These are phyloP conservation scores for Scytalidium sp. DNA, from an alignment of 2,329 filamentous ascomycete genomes.

Conservation along the genomic window DNA sequence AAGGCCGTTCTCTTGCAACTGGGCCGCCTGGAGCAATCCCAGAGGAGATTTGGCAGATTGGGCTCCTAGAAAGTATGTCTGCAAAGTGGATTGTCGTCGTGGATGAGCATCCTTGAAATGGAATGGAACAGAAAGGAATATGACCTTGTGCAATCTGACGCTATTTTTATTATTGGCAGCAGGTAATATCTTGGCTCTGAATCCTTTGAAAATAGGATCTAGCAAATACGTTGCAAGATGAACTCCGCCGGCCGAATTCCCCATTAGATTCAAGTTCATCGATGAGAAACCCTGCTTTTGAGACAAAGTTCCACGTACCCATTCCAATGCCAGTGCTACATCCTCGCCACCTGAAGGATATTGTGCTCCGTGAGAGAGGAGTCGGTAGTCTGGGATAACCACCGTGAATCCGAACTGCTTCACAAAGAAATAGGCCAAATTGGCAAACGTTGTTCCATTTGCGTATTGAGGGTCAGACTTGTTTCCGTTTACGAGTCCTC, in stretches of 20 bases:
- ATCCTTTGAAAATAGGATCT: slow-evolving; percentile 16
- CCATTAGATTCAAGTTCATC: slow-evolving; percentile 17
- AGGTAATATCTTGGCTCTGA: too few relatives aligned
- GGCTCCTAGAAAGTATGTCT: slow-evolving; percentile 21
- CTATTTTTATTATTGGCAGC: too few relatives aligned
- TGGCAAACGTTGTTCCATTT: slow-evolving; percentile 26
- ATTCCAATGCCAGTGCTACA: slow-evolving; percentile 16
- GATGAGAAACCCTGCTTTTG: too few relatives aligned
- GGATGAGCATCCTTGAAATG: slow-evolving; percentile 13
- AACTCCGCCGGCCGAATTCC: slow-evolving; percentile 28
- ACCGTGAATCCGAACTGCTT: slow-evolving; percentile 21
- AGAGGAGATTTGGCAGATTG: too few relatives aligned
- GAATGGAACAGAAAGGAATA: slow-evolving; percentile 18
- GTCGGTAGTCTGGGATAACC: slow-evolving; percentile 24
- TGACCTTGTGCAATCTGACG: too few relatives aligned
- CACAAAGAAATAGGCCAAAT: too few relatives aligned
- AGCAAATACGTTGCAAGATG: slow-evolving; percentile 26
- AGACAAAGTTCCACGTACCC: too few relatives aligned
- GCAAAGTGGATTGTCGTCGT: slow-evolving; percentile 10
- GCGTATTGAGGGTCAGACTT: slow-evolving; percentile 21
- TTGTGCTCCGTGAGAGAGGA: too few relatives aligned
- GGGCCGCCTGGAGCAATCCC: too few relatives aligned
- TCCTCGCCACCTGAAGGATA: too few relatives aligned
- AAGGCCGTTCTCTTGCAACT: too few relatives aligned
- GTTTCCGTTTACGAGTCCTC: slow-evolving; percentile 23